Base-by-base conservation (phyloP, 2,329 filamentous ascomycete species). In the Hypoxylon sp. region DNA sequence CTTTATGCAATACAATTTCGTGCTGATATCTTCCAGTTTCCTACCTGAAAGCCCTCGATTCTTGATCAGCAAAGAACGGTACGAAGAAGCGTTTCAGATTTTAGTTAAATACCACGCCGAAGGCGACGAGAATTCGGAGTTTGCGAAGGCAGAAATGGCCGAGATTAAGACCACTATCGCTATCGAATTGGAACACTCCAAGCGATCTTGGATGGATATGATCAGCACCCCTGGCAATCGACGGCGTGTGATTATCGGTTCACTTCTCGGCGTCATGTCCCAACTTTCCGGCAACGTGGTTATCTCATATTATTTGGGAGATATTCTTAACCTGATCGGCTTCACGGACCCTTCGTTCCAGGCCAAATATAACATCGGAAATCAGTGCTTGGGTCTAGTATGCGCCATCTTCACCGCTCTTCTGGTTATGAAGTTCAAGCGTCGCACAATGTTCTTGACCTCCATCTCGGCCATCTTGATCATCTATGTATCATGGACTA, bases 401-500 rank as follows among this genome's bases (percentile, higher is more conserved):
- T 85, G 81, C 62, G 83, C 80, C 29, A 77, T 82, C 11, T 72
- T 75, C 29, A 80, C 82, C 6, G 81, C 84, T 1, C 72, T 86
- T 6, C 73, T 84, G 13, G 80, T 84, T 13, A 80, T 81, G 73
- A 78, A 77, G 33, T 83, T 86, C 75, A 78, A 78, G 59, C 80
- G 85, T 42, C 79, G 85, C 19, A 80, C 79, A 14, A 86, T 87
- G 82, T 87, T 85, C 75, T 77, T 87, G 74, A 80, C 84, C 26
- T 88, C 84, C 22, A 85, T 87, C 5, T 71, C 78, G 51, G 80
- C 78, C 60, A 83, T 90, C 79, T 77, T 87, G 6, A 76, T 78
- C 29, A 83, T 83, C 3, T 91, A 89, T 73, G 84, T 87, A 42
- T 81, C 80, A 24, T 88, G 86, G 81, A 90, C 87, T 0, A 81